Conservation (phyloP, 495 filamentous ascomycete species). For the Articulospora tetracladia region DNA sequence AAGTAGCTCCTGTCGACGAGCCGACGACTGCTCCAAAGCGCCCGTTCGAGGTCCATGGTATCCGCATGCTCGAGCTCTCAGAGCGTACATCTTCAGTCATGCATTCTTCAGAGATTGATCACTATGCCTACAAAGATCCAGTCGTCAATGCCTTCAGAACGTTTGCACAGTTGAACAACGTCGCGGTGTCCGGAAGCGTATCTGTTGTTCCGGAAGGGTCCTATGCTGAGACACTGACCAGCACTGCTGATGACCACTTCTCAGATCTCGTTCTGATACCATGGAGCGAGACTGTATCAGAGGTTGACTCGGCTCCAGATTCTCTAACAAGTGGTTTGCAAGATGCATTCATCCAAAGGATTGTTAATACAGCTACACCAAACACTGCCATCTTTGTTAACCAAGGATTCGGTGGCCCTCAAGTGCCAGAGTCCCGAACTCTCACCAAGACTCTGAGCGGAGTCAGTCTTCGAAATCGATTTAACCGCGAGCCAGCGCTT, state of each 20-base stretch:
- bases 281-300: slow-evolving; percentile 76
- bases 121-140: slow-evolving; percentile 73
- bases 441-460: slow-evolving; percentile 41
- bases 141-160: slow-evolving; percentile 90
- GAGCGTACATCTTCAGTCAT: slow-evolving; percentile 95
- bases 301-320: slow-evolving; percentile 42
- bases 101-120: slow-evolving; percentile 82
- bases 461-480: slow-evolving; percentile 50
- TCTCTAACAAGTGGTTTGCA: slow-evolving; percentile 46
- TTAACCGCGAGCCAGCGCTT: slow-evolving; percentile 34
- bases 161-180: slow-evolving; percentile 79
- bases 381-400: slow-evolving; percentile 82
- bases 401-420: slow-evolving; percentile 59
- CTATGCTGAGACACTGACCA: slow-evolving; percentile 72
- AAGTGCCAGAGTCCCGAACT: slow-evolving; percentile 28
- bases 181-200: slow-evolving; percentile 78
- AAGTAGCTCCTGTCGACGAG: slow-evolving; percentile 12
- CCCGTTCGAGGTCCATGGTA: slow-evolving; percentile 76
- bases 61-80: slow-evolving; percentile 83
- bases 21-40: slow-evolving; percentile 30
- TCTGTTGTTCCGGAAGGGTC: slow-evolving; percentile 70
- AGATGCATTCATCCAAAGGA: slow-evolving; percentile 61
- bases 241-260: slow-evolving; percentile 58
- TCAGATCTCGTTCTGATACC: slow-evolving; percentile 85
- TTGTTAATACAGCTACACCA: slow-evolving; percentile 56